phyloP scores from a whole-genome alignment of 805 yeast genomes.

The Myxozyma kluyveri region DNA sequence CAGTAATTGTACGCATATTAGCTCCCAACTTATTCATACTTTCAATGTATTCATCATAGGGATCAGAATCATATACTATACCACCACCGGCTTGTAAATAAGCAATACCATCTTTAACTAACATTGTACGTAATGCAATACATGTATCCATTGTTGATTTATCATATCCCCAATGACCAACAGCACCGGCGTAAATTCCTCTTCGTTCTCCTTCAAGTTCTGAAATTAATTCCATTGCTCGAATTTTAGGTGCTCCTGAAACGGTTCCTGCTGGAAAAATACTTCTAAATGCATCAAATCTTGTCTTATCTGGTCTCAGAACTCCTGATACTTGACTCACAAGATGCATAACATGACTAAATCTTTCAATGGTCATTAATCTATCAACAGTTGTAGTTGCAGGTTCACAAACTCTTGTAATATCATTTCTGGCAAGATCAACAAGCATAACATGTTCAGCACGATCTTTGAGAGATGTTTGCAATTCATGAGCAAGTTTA shows the following conservation, averaged over 20 bases:
- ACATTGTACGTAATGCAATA: constrained; percentile 96
- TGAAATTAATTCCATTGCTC: constrained; percentile 91
- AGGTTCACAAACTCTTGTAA: constrained; percentile 93
- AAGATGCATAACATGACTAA: constrained; percentile 95
- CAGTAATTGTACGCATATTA: constrained; percentile 82
- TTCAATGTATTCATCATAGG: constrained; percentile 90
- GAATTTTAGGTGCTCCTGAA: constrained; percentile 96
- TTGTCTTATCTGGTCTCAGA: constrained; percentile 72
- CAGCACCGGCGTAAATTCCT: constrained; percentile 98
- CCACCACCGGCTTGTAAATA: constrained; percentile 99
- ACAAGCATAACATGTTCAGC: constrained; percentile 99
- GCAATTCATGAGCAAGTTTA: constrained; percentile 66
- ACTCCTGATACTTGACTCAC: constrained; percentile 94
- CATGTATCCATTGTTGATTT: constrained; percentile 96
- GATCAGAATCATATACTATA: constrained; percentile 91
- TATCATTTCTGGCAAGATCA: constrained; percentile 93
- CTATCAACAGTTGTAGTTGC: constrained; percentile 80
- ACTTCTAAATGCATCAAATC: constrained; percentile 96
- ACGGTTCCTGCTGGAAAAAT: constrained; percentile 99
- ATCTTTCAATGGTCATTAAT: constrained; percentile 83
- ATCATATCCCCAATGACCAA: constrained; percentile 96
- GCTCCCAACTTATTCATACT: constrained; percentile 97
- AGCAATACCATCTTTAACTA: constrained; percentile 82
- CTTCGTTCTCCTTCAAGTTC: constrained; percentile 88
- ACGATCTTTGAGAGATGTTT: constrained; percentile 80